Conservation (phyloP, 352 stramenopile species). For the Phytophthora fragariaefolia region DNA sequence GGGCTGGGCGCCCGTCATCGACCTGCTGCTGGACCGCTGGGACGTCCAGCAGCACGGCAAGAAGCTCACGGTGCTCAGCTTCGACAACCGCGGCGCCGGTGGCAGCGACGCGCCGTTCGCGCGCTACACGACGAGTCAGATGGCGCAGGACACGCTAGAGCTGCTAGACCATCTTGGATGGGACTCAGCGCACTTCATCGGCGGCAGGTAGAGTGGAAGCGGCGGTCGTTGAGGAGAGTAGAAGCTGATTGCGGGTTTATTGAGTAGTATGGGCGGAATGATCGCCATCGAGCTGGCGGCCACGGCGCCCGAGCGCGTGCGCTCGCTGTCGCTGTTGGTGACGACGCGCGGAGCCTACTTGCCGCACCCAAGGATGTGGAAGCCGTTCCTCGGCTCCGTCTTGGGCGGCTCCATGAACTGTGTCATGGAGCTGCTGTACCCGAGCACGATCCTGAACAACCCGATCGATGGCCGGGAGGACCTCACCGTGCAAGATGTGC, state of each 20-base stretch:
- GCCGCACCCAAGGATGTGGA: conserved; percentile 38
- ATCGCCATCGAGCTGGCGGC: conserved; percentile 50
- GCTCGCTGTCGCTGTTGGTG: conserved; percentile 44
- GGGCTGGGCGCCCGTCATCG: conserved; percentile 44
- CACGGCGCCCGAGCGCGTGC: conserved; percentile 35
- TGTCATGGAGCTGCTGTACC: conserved; percentile 42
- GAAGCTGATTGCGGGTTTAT: conserved; percentile 1
- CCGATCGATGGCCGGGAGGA: conserved; percentile 34
- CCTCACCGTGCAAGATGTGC: conserved; percentile 38
- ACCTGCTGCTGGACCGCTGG: conserved; percentile 46
- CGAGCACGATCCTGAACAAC: conserved; percentile 29
- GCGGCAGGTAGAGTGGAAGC: conserved; percentile 30
- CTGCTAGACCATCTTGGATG: conserved; percentile 54
- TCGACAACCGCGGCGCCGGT: conserved; percentile 61
- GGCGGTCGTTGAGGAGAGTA: background rate
- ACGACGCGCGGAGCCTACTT: conserved; percentile 41
- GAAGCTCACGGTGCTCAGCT: conserved; percentile 44
- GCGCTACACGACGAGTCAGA: conserved; percentile 56
- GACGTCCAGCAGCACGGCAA: conserved; percentile 20
- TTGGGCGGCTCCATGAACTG: conserved; percentile 34
- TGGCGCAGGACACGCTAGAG: conserved; percentile 52
- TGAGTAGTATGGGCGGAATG: conserved; percentile 54
- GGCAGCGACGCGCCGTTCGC: conserved; percentile 41
- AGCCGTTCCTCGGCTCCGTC: conserved; percentile 34
- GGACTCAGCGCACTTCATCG: conserved; percentile 45